Evolutionary conservation across 441 rosid species (phyloP).

Genomic region (Gossypium gossypioides): DNA sequence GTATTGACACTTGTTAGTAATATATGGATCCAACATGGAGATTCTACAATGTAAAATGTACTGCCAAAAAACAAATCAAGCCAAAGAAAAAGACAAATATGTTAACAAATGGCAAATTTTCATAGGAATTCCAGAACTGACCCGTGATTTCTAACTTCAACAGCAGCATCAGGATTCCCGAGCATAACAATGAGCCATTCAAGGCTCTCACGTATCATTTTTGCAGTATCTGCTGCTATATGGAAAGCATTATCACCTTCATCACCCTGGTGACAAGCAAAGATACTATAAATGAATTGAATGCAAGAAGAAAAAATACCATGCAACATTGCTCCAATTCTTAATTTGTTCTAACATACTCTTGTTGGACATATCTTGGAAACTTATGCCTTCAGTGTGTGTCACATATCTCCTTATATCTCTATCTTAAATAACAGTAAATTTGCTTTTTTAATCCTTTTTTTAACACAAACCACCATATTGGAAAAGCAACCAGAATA

Average conservation of each 20-base stretch:
- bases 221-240: constrained; percentile 95
- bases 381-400: not conserved
- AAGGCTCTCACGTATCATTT: constrained; percentile 97
- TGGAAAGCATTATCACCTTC: constrained; percentile 98
- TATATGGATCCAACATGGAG: not conserved
- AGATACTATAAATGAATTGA: constrained; percentile 19
- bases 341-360: not conserved
- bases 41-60: not conserved
- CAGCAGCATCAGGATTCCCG: constrained; percentile 65
- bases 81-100: not conserved
- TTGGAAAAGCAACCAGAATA: not conserved
- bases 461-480: not conserved
- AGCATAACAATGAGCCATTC: constrained; percentile 94
- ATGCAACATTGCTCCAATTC: not conserved
- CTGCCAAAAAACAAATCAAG: not conserved
- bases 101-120: not conserved
- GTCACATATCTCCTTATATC: not conserved
- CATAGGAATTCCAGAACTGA: constrained; percentile 23
- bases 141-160: constrained; percentile 92
- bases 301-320: constrained; percentile 10
- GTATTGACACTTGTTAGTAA: constrained; percentile 11
- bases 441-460: not conserved
- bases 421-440: not conserved
- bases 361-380: not conserved
- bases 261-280: constrained; percentile 58